phyloP scores from a whole-genome alignment of 1,139 yeast species.

The Blastobotrys aristatus region DNA sequence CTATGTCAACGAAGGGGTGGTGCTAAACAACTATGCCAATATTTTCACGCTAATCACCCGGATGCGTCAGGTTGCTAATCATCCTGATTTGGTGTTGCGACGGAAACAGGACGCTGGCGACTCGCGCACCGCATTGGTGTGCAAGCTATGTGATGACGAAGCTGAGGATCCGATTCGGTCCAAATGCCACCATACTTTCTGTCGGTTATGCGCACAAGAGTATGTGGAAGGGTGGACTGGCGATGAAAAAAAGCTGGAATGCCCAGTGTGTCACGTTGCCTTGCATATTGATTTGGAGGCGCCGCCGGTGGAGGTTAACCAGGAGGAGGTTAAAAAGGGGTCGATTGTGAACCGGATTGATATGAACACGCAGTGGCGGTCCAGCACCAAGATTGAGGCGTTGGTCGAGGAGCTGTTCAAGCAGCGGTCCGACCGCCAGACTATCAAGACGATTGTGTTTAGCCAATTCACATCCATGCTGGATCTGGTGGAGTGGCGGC shows the following conservation, averaged over 20 bases:
- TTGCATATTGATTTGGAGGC: slow-evolving; percentile 85
- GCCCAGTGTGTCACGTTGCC: slow-evolving; percentile 96
- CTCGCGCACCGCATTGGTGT: slow-evolving; percentile 62
- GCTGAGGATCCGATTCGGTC: slow-evolving; percentile 97
- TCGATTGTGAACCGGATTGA: slow-evolving; percentile 87
- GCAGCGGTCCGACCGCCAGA: slow-evolving; percentile 76
- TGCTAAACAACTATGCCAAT: slow-evolving; percentile 90
- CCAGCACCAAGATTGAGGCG: slow-evolving; percentile 95
- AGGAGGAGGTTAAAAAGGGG: slow-evolving; percentile 58
- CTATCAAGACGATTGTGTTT: slow-evolving; percentile 87
- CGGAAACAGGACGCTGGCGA: slow-evolving; percentile 39
- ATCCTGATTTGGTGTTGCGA: slow-evolving; percentile 88
- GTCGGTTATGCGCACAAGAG: slow-evolving; percentile 87
- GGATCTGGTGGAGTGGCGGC: slow-evolving; percentile 91
- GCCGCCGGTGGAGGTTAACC: slow-evolving; percentile 76
- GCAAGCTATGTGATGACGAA: slow-evolving; percentile 93
- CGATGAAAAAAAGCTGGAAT: slow-evolving; percentile 55
- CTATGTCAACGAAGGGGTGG: slow-evolving; percentile 93
- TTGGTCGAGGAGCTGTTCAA: slow-evolving; percentile 87
- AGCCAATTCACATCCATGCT: slow-evolving; percentile 96
- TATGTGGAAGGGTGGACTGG: slow-evolving; percentile 82
- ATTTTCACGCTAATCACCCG: slow-evolving; percentile 92
- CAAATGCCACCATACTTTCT: slow-evolving; percentile 87
- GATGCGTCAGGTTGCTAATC: slow-evolving; percentile 97
- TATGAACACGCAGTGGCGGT: slow-evolving; percentile 81